Conservation (phyloP, 176 grass and related monocot species). For the Saccharum officinarum region DNA sequence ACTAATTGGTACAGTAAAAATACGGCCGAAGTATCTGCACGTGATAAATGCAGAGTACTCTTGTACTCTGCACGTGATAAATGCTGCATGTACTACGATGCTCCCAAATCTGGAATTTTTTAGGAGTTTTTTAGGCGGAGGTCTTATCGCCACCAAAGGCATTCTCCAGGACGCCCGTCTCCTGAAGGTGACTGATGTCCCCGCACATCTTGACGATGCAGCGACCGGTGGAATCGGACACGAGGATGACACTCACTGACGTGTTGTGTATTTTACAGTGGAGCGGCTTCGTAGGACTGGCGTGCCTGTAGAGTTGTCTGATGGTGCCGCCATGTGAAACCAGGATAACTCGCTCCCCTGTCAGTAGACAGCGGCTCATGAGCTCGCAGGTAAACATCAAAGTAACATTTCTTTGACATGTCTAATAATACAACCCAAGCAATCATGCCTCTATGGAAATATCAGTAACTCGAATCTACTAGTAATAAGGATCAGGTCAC, state of each 20-base stretch:
- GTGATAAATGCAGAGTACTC: neutral
- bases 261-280: slow-evolving; percentile 69
- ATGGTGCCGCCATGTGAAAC: slow-evolving; percentile 80
- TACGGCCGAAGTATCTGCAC: neutral
- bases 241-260: slow-evolving; percentile 63
- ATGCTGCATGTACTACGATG: neutral
- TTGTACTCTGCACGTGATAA: neutral
- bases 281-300: slow-evolving; percentile 35
- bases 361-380: neutral
- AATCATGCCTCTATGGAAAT: neutral
- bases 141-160: slow-evolving; percentile 72
- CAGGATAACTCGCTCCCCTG: slow-evolving; percentile 83
- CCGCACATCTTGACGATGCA: slow-evolving; percentile 73
- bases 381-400: neutral
- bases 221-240: slow-evolving; percentile 50
- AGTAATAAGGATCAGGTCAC: neutral
- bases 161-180: slow-evolving; percentile 49
- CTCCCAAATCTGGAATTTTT: neutral
- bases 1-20: neutral
- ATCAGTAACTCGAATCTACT: neutral
- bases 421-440: neutral
- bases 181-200: slow-evolving; percentile 65
- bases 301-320: slow-evolving; percentile 63
- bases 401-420: neutral
- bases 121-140: slow-evolving; percentile 31